These are phyloP conservation scores for Tolypocladium nubicola DNA, from an alignment of 2,329 filamentous ascomycete genomes.

Conservation along the genomic window DNA sequence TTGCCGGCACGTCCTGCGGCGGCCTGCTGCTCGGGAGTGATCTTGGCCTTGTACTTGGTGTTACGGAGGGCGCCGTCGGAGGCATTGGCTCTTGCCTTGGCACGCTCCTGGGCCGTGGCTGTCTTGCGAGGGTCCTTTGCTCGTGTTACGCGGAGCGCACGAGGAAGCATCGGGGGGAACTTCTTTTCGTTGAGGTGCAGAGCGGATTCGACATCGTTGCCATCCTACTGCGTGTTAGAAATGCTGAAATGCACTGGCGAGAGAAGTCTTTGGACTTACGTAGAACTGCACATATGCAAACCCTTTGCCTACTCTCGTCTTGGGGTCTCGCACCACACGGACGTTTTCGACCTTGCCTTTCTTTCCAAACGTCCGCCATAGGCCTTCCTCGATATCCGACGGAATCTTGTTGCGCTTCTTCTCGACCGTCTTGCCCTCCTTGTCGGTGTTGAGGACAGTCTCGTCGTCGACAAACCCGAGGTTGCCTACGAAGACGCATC, in stretches of 20 bases:
- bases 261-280: constrained; percentile 26
- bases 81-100: constrained; percentile 19
- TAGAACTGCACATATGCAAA: constrained; percentile 97
- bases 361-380: constrained; percentile 72
- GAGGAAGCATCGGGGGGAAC: constrained; percentile 88
- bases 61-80: constrained; percentile 26
- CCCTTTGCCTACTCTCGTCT: constrained; percentile 89
- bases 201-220: constrained; percentile 82
- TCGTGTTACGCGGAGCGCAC: constrained; percentile 73
- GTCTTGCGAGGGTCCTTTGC: constrained; percentile 66
- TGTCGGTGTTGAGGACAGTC: constrained; percentile 53
- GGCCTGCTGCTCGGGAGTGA: constrained; percentile 58
- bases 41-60: constrained; percentile 57
- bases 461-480: constrained; percentile 94
- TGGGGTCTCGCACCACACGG: constrained; percentile 78
- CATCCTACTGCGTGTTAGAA: constrained; percentile 40
- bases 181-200: constrained; percentile 82
- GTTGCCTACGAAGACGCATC: constrained; percentile 94
- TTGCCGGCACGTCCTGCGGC: constrained; percentile 63
- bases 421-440: constrained; percentile 55
- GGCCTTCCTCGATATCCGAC: constrained; percentile 82
- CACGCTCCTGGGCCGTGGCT: constrained; percentile 29
- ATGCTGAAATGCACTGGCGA: background rate
- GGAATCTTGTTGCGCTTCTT: constrained; percentile 67
- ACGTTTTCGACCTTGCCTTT: constrained; percentile 82